Conservation (phyloP, 345 rosid species). For the Populus deltoides region DNA sequence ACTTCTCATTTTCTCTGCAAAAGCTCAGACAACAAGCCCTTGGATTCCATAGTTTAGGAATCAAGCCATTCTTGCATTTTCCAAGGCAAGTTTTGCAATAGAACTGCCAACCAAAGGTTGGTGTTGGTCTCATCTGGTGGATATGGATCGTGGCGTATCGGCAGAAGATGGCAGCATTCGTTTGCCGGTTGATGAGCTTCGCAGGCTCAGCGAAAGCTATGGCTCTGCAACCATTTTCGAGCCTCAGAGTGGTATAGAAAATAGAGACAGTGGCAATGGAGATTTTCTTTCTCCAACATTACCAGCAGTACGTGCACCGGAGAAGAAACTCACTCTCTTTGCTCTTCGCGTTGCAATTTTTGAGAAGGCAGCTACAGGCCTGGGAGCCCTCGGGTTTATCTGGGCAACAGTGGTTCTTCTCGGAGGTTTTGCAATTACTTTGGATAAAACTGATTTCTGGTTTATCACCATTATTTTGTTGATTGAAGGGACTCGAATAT, state of each 20-base stretch:
- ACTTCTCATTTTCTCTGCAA: not conserved
- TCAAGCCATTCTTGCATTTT: not conserved
- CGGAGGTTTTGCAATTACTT: slow-evolving; percentile 82
- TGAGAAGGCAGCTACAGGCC: slow-evolving; percentile 79
- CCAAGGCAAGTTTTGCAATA: not conserved
- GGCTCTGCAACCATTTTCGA: slow-evolving; percentile 64
- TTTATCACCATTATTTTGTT: slow-evolving; percentile 67
- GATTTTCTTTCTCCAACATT: slow-evolving; percentile 30
- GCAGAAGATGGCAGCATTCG: slow-evolving; percentile 48
- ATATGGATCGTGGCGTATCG: slow-evolving; percentile 34
- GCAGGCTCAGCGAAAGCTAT: slow-evolving; percentile 39
- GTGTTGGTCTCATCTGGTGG: not conserved
- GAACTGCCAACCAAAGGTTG: not conserved
- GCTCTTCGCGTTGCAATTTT: slow-evolving; percentile 77
- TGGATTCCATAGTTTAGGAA: not conserved
- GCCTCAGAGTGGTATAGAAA: slow-evolving; percentile 43
- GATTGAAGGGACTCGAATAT: slow-evolving; percentile 80
- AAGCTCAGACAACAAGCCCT: not conserved
- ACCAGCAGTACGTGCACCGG: slow-evolving; percentile 49
- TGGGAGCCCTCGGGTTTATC: slow-evolving; percentile 84
- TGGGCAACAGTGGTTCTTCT: slow-evolving; percentile 97
- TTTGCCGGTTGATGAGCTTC: slow-evolving; percentile 46
- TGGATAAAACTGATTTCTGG: slow-evolving; percentile 83
- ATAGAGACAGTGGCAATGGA: slow-evolving; percentile 46
- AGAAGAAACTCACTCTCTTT: slow-evolving; percentile 77